phyloP scores from a whole-genome alignment of 108 stramenopile genomes.

The Aurantiochytrium sp. region DNA sequence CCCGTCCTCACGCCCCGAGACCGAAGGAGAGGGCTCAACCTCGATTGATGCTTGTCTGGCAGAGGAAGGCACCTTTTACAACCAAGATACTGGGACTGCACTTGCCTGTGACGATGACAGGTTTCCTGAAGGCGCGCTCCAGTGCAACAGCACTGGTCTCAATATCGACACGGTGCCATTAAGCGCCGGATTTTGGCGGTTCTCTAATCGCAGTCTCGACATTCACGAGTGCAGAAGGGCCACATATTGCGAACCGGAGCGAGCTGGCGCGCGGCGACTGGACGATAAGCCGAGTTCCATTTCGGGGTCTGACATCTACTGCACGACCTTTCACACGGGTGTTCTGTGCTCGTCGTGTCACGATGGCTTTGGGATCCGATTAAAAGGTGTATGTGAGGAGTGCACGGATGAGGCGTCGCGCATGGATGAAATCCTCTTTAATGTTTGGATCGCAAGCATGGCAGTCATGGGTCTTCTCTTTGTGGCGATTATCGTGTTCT shows the following conservation, averaged over 20 bases:
- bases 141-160: neutral
- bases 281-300: neutral
- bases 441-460: neutral
- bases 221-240: neutral
- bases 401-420: neutral
- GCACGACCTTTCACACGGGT: neutral
- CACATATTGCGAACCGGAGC: neutral
- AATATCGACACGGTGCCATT: neutral
- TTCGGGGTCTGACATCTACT: neutral
- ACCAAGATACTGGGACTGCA: neutral
- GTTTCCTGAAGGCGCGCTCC: neutral
- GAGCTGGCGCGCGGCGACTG: neutral
- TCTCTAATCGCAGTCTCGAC: neutral
- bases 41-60: neutral
- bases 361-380: neutral
- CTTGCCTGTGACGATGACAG: neutral
- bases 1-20: neutral
- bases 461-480: neutral
- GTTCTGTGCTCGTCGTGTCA: neutral
- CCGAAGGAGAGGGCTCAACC: neutral
- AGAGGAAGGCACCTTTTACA: neutral
- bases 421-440: neutral
- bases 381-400: neutral
- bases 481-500: neutral
- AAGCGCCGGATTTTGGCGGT: neutral